A percentile compares a stretch with the other conserved stretches of the same genome.
phyloP scores from a whole-genome alignment of 1,284 basidiomycete species.

The Austropuccinia psidii region DNA sequence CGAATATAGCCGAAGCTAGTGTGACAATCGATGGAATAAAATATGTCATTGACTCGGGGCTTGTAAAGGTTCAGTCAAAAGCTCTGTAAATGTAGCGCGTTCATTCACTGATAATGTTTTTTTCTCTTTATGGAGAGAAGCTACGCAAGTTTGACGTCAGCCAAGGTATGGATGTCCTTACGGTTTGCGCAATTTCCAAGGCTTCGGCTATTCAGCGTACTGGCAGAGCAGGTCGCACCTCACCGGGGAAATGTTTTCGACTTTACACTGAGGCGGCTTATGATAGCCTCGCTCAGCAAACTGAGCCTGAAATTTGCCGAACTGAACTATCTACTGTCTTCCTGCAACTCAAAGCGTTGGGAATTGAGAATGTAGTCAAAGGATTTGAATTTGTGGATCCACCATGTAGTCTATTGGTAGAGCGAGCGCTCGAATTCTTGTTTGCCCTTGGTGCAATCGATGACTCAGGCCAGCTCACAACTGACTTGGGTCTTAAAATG shows the following conservation, averaged over 20 bases:
- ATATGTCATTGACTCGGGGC: constrained; percentile 90
- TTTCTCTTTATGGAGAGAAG: constrained; percentile 27
- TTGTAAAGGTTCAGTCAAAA: constrained; percentile 66
- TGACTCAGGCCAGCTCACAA: constrained; percentile 51
- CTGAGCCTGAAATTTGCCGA: constrained; percentile 79
- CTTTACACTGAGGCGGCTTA: constrained; percentile 68
- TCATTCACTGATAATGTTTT: not conserved
- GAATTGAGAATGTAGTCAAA: constrained; percentile 75
- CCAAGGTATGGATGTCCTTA: constrained; percentile 47
- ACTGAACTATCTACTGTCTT: constrained; percentile 80
- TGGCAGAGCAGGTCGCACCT: constrained; percentile 51
- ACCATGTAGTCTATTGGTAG: constrained; percentile 75
- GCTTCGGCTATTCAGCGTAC: constrained; percentile 49
- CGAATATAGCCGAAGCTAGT: constrained; percentile 95
- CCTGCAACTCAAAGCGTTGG: constrained; percentile 84
- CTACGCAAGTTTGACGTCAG: constrained; percentile 45
- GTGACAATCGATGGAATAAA: constrained; percentile 92
- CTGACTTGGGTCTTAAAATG: constrained; percentile 53
- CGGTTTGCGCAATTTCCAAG: constrained; percentile 46
- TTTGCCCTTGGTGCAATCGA: constrained; percentile 53
- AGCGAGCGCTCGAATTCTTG: constrained; percentile 67
- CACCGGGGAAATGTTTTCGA: constrained; percentile 84
- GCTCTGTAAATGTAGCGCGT: not conserved
- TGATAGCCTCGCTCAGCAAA: constrained; percentile 57
- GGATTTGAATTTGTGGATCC: constrained; percentile 83